Percentiles rank a stretch among this genome's conserved stretches.
Evolutionary conservation across 192 early-diverging fungal genomes (phyloP).

Genomic region (Linnemannia exigua): DNA sequence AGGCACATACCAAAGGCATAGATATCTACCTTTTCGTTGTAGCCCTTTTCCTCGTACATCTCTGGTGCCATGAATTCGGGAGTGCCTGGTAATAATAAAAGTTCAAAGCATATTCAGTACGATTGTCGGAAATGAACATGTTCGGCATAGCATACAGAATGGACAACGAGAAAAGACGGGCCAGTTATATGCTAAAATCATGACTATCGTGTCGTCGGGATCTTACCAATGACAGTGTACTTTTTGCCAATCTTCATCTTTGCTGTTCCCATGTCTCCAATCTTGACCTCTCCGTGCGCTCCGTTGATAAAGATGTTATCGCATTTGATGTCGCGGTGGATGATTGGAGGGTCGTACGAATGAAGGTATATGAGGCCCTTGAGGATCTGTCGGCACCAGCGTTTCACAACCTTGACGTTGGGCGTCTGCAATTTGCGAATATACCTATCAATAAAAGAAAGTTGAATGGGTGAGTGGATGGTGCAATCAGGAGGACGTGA

Average conservation of each 20-base stretch:
- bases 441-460: conserved; percentile 56
- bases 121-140: neutral
- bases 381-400: conserved; percentile 84
- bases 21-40: conserved; percentile 88
- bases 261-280: conserved; percentile 89
- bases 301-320: conserved; percentile 92
- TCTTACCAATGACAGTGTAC: conserved; percentile 83
- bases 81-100: conserved; percentile 57
- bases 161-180: neutral
- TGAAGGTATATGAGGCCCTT: conserved; percentile 85
- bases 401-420: conserved; percentile 81
- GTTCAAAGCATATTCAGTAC: neutral
- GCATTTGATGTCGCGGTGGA: conserved; percentile 88
- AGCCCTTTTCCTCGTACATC: conserved; percentile 89
- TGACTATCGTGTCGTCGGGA: no score
- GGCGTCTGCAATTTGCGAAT: conserved; percentile 79
- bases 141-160: neutral
- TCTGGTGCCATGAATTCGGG: conserved; percentile 90
- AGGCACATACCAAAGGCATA: conserved; percentile 91
- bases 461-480: neutral
- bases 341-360: conserved; percentile 82
- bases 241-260: conserved; percentile 90
- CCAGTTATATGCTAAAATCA: neutral
- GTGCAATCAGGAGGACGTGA: neutral
- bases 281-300: conserved; percentile 86